Conservation (phyloP, 345 rosid genomes). For the Psidium guajava region DNA sequence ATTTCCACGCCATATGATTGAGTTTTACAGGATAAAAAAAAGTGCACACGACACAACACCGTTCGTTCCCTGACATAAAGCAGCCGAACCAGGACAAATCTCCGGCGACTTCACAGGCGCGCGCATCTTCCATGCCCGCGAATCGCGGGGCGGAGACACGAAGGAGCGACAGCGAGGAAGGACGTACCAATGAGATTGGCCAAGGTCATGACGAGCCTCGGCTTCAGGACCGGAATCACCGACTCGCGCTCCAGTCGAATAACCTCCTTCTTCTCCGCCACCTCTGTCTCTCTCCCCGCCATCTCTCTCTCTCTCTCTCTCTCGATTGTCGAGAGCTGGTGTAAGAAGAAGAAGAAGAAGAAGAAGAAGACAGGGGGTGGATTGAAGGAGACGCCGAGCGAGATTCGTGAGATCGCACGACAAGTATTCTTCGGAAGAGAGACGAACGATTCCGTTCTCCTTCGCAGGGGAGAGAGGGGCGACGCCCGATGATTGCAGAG, state of each 20-base stretch:
- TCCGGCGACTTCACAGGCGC: not conserved
- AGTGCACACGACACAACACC: not conserved
- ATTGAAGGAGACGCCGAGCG: not conserved
- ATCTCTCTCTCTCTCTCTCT: not conserved
- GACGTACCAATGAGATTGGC: constrained; percentile 78
- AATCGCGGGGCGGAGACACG: not conserved
- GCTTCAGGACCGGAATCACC: constrained; percentile 84
- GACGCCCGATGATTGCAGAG: not conserved
- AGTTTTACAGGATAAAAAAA: not conserved
- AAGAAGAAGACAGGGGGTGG: not conserved
- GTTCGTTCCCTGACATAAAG: not conserved
- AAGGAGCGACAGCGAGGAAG: not conserved
- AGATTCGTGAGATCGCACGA: constrained; percentile 1
- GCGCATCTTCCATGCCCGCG: not conserved
- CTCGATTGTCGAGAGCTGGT: not conserved
- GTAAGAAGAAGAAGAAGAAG: not conserved
- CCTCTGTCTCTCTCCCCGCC: not conserved
- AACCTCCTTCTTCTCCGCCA: constrained; percentile 34
- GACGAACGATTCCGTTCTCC: not conserved
- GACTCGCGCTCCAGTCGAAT: constrained; percentile 87
- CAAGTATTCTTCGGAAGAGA: not conserved
- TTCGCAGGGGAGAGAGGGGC: not conserved
- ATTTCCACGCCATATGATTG: not conserved
- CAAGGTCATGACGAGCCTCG: constrained; percentile 84
- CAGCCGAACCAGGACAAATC: not conserved